phyloP scores from a whole-genome alignment of 805 yeast species.

The Jamesozyma hellenica region DNA sequence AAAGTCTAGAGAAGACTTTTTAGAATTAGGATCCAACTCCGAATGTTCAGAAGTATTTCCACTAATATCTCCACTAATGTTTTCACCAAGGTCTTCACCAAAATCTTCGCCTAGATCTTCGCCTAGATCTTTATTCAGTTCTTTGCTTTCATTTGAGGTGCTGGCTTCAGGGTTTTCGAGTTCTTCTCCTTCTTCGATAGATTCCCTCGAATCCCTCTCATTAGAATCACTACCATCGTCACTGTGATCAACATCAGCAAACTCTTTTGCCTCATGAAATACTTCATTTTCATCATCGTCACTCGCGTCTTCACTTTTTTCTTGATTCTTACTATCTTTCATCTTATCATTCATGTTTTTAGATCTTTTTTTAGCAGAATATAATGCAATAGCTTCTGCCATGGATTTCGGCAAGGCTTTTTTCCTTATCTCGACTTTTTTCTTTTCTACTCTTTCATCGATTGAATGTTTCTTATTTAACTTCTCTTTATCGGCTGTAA shows the following conservation, averaged over 20 bases:
- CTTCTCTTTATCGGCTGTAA: constrained; percentile 14
- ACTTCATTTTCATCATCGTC: constrained; percentile 9
- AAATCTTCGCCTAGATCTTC: constrained; percentile 6
- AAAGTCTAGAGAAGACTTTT: not conserved
- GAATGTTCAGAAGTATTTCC: constrained; percentile 12
- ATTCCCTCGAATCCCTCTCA: too few species aligned
- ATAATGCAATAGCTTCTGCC: constrained; percentile 37
- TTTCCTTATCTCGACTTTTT: constrained; percentile 34
- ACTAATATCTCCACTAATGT: constrained; percentile 23
- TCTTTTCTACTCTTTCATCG: not conserved
- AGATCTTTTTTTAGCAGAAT: constrained; percentile 8
- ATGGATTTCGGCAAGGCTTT: constrained; percentile 45
- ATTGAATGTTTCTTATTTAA: not conserved
- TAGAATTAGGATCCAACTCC: not conserved
- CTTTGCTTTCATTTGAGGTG: not conserved
- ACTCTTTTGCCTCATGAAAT: constrained; percentile 18
- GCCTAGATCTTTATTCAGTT: not conserved
- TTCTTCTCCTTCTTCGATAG: not conserved
- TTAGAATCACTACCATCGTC: constrained; percentile 1
- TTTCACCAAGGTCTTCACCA: constrained; percentile 27
- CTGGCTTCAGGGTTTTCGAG: not conserved
- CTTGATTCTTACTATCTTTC: not conserved
- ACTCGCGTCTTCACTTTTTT: not conserved
- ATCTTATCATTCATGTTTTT: not conserved
- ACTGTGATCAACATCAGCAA: not conserved